Base-by-base conservation (phyloP, 139 green algal genomes). In the Chlamydomonas urium region DNA sequence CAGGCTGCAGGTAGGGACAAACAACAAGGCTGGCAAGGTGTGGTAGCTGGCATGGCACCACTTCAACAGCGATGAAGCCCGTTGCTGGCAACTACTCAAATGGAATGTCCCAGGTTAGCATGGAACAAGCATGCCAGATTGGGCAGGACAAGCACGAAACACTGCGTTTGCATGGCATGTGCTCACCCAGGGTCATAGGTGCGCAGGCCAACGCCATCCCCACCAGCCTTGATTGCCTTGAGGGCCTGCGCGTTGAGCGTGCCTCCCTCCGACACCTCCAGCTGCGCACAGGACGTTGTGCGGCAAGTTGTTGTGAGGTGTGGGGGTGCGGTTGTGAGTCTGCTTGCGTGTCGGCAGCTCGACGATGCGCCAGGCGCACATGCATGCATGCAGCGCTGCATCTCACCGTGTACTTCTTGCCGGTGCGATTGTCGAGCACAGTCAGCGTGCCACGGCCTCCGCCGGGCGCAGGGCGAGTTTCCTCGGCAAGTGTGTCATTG, bases 171-270 rank as follows among this genome's bases (percentile, higher is more conserved):
- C 17, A 26, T 26, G 45, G 45, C 21, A 33, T 6, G 14, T 5
- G 42, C 82, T 73, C 32, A 93, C 87, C 92, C 92, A 32, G 90
- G 90, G 69, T 97, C 92, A 75, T 92, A 97, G 0, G 82, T 83
- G 36, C 89, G 84, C 47, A 96, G 83, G 17, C 90, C 92, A 32
- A 94, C 90, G 38, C 90, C 90, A 72, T 97, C 93, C 5, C 90
- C 90, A 3, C 91, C 89, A 17, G 92, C 91, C 19, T 83, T 94
- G 75, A 98, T 96, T 66, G 97, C 78, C 76, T 97, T 97, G 19
- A 99, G 80, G 17, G 92, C 90, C 4, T 79, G 81, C 2, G 91
- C 94, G 31, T 83, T 85, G 38, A 99, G 86, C 35, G 83, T 93
- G 45, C 94, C 94, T 36, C 89, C 85, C 35, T 96, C 88, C 23